Evolutionary conservation across 331 rosid genomes (phyloP).

Genomic region (Cydonia oblonga): DNA sequence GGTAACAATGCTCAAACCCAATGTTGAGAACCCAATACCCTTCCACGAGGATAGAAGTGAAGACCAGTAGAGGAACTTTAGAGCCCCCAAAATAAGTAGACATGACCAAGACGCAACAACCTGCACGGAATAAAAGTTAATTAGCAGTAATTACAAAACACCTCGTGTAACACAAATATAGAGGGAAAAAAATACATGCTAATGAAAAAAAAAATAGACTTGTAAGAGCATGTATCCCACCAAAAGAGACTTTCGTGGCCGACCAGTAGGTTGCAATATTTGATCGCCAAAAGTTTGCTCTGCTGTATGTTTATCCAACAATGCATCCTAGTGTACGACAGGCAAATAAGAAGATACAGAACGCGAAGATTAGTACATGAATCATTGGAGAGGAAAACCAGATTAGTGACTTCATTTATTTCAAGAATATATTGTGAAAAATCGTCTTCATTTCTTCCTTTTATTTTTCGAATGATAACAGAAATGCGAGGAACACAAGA

Average conservation of each 20-base stretch:
- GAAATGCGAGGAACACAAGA: neutral
- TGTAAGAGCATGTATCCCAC: conserved; percentile 30
- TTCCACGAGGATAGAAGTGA: conserved; percentile 72
- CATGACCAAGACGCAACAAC: conserved; percentile 64
- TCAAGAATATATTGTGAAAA: neutral
- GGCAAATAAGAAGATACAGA: conserved; percentile 5
- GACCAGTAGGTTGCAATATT: conserved; percentile 47
- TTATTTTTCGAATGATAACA: neutral
- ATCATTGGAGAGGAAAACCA: neutral
- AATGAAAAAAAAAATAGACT: neutral
- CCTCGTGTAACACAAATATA: neutral
- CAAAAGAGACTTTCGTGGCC: conserved; percentile 73
- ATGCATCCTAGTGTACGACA: conserved; percentile 49
- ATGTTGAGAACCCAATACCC: conserved; percentile 60
- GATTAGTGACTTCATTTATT: neutral
- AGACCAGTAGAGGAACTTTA: conserved; percentile 65
- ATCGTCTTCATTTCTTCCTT: neutral
- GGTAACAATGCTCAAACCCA: conserved; percentile 48
- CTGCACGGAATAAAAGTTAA: conserved; percentile 27
- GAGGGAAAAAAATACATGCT: neutral
- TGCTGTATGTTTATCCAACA: conserved; percentile 63
- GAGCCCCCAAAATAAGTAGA: conserved; percentile 40
- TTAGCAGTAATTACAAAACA: neutral
- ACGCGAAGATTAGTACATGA: neutral
- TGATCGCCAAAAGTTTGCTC: conserved; percentile 59